Conservation (phyloP, 1,284 basidiomycete genomes). For the Macrocystidia cucumis region DNA sequence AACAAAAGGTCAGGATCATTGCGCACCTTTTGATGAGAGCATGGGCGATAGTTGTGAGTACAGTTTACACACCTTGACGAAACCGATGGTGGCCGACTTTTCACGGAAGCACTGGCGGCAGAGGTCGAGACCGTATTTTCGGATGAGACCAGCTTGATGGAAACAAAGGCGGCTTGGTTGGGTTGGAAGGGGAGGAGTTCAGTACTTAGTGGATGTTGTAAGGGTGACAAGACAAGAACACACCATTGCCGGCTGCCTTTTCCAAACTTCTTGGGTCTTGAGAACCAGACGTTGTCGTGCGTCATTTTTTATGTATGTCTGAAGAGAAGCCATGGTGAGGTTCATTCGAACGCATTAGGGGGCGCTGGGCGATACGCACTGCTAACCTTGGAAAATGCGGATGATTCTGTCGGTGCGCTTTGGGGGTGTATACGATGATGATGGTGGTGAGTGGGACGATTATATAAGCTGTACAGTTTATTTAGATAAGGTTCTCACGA, state of each 20-base stretch:
- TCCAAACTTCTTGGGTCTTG: constrained; percentile 90
- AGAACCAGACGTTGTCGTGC: constrained; percentile 90
- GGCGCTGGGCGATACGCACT: too few species aligned
- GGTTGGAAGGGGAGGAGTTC: background rate
- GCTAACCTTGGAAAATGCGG: too few species aligned
- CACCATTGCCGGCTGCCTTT: constrained; percentile 94
- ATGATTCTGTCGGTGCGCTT: constrained; percentile 16
- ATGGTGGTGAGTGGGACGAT: constrained; percentile 12
- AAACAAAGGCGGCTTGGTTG: constrained; percentile 81
- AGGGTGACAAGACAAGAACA: constrained; percentile 16
- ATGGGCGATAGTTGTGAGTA: background rate
- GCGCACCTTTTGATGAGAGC: background rate
- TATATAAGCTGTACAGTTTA: constrained; percentile 32
- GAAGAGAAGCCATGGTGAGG: too few species aligned
- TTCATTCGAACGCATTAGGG: too few species aligned
- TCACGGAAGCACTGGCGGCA: constrained; percentile 99
- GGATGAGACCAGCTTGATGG: constrained; percentile 95
- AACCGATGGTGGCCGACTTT: constrained; percentile 89
- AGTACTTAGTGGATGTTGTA: background rate
- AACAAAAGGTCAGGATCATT: too few species aligned
- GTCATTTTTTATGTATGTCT: constrained; percentile 54
- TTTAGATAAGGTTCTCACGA: constrained; percentile 23
- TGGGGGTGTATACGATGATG: constrained; percentile 12
- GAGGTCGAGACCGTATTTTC: constrained; percentile 91
- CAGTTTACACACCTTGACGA: constrained; percentile 72